These are phyloP conservation scores for Phytophthora cryptogea DNA, from an alignment of 352 stramenopile genomes.

Conservation along the genomic window DNA sequence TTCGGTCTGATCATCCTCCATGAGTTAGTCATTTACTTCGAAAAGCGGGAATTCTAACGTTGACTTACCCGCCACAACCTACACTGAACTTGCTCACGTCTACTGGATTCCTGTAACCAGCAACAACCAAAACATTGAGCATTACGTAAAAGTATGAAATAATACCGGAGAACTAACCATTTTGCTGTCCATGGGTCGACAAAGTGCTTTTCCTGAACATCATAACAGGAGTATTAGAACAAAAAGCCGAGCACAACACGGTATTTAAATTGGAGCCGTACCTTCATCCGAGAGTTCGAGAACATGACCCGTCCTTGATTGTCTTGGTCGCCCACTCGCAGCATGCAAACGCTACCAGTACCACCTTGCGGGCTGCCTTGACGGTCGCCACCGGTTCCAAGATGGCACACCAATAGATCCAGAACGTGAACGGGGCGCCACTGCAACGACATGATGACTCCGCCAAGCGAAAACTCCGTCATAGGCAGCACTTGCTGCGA, in stretches of 20 bases:
- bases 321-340: constrained; percentile 19
- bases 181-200: constrained; percentile 38
- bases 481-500: constrained; percentile 18
- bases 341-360: constrained; percentile 20
- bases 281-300: constrained; percentile 14
- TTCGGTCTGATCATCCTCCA: constrained; percentile 8
- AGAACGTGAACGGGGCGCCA: constrained; percentile 36
- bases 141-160: background rate
- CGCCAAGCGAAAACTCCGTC: constrained; percentile 9
- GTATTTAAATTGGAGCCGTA: constrained; percentile 4
- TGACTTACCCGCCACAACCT: constrained; percentile 32
- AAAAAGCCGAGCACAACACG: background rate
- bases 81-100: constrained; percentile 35
- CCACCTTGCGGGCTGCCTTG: background rate
- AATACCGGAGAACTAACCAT: constrained; percentile 24
- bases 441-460: constrained; percentile 35
- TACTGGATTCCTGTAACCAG: constrained; percentile 23
- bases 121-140: background rate
- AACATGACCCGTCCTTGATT: constrained; percentile 1
- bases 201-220: constrained; percentile 25
- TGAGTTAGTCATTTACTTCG: background rate
- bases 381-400: constrained; percentile 11
- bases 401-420: constrained; percentile 32
- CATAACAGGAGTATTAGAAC: background rate
- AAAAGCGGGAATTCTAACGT: background rate